Evolutionary conservation across 306 rosid genomes (phyloP), one percentile per base, ranked within the genome.

Genomic region (Vachellia collinsii): DNA sequence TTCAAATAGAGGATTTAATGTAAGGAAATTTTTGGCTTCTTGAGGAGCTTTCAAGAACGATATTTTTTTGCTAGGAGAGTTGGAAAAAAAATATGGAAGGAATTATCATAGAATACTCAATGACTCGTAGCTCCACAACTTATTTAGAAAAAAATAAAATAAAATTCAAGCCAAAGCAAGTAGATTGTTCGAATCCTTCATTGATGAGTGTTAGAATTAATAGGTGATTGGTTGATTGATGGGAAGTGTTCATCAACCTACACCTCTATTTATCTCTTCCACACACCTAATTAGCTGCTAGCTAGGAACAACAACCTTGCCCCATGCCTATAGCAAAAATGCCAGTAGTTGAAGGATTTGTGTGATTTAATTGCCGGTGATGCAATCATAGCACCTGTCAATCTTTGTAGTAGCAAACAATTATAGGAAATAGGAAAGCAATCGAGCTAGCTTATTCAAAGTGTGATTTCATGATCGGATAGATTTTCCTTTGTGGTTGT

Each of bases 401-500:
- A 68, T 68, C 4, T 19, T n/a, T 68, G 53, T 19, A 68, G 34
- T 20, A 65, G 5, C 7, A 42, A 20, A 68, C 16, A 42, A 42
- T 42, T n/a, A 69, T 69, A 20, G 53, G 74, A 22, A 68, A 69
- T 69, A 20, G 53, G 74, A 22, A 68, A 22, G 53, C 54, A 42
- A 20, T 42, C 42, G 10, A 69, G 53, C 74, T 20, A 43, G 53
- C 74, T 69, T 41, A 20, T 11, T 20, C 54, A 11, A 13, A 9
- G 38, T 69, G n/a, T 43, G 54, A 10, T 69, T 69, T 22, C 11
- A 20, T 10, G 54, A 42, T 41, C n/a, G 34, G 73, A 4, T 19
- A 11, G 36, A 42, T 41, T 41, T 67, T 68, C 73, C 53, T 46
- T 1, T 5, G 3, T 68, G 37, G 73, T 68, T 68, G 17, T 68